A percentile compares a stretch with the other conserved stretches of the same genome.
phyloP scores from a whole-genome alignment of 2,329 filamentous ascomycete genomes.

The Xylaria sp. region DNA sequence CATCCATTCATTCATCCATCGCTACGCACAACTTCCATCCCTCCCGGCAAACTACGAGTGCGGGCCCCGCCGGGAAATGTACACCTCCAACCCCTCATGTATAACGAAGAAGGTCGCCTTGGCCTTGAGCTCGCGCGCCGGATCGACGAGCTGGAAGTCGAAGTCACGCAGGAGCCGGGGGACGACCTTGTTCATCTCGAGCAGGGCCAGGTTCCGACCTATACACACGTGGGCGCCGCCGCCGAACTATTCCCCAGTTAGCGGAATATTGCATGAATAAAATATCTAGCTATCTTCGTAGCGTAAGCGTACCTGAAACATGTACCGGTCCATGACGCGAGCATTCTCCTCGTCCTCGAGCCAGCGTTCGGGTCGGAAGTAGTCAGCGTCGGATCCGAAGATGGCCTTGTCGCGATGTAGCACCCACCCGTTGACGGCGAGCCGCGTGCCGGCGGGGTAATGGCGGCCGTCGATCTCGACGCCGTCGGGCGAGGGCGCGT shows the following conservation, averaged over 20 bases:
- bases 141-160: conserved; percentile 62
- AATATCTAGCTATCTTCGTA: not conserved
- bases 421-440: conserved; percentile 66
- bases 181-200: conserved; percentile 69
- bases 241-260: conserved; percentile 55
- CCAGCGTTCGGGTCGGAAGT: conserved; percentile 66
- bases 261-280: not conserved
- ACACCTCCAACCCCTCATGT: conserved; percentile 65
- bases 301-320: conserved; percentile 63
- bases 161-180: conserved; percentile 65
- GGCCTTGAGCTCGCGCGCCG: conserved; percentile 60
- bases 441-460: conserved; percentile 61
- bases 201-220: conserved; percentile 62
- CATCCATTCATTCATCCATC: too few species aligned
- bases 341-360: conserved; percentile 57
- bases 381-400: conserved; percentile 63
- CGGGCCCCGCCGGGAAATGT: conserved; percentile 51
- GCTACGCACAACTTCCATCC: not conserved
- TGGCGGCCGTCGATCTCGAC: conserved; percentile 61
- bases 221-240: conserved; percentile 65
- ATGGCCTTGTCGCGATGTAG: conserved; percentile 59
- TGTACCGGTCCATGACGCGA: conserved; percentile 62
- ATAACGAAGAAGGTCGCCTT: conserved; percentile 69
- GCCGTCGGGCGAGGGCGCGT: conserved; percentile 59
- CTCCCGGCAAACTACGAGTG: not conserved